Conservation (phyloP, 169 alveolate species). For the Theileria luwenshuni region DNA sequence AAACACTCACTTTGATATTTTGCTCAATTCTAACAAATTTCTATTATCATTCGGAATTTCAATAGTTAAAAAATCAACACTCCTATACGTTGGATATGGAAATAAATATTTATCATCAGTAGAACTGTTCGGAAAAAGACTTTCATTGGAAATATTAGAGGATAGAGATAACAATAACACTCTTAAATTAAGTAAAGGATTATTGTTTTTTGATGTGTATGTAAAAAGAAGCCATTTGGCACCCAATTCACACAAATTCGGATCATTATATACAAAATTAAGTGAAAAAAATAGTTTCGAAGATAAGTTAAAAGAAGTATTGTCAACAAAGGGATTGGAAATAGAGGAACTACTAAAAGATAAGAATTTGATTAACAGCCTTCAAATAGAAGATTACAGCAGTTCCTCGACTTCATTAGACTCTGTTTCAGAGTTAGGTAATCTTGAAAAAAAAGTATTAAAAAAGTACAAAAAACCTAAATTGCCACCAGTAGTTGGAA, state of each 20-base stretch:
- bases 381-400: background rate
- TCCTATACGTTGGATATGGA: constrained; percentile 51
- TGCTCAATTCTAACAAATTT: constrained; percentile 25
- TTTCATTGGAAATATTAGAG: constrained; percentile 2
- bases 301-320: background rate
- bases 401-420: background rate
- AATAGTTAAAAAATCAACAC: constrained; percentile 14
- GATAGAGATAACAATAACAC: background rate
- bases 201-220: constrained; percentile 30
- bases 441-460: no score
- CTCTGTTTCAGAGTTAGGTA: background rate
- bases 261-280: background rate
- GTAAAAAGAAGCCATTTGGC: constrained; percentile 26
- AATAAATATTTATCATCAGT: constrained; percentile 21
- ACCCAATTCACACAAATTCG: constrained; percentile 12
- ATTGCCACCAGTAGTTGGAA: no score
- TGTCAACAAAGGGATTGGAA: background rate
- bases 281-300: background rate
- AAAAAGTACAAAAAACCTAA: no score
- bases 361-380: background rate
- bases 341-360: background rate
- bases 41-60: constrained; percentile 33
- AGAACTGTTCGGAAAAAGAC: constrained; percentile 43
- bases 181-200: background rate
- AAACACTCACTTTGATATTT: background rate